Percentiles rank a stretch among this genome's conserved stretches.
phyloP scores from a whole-genome alignment of 1,139 yeast genomes.

The Oligophagozyma castellii region DNA sequence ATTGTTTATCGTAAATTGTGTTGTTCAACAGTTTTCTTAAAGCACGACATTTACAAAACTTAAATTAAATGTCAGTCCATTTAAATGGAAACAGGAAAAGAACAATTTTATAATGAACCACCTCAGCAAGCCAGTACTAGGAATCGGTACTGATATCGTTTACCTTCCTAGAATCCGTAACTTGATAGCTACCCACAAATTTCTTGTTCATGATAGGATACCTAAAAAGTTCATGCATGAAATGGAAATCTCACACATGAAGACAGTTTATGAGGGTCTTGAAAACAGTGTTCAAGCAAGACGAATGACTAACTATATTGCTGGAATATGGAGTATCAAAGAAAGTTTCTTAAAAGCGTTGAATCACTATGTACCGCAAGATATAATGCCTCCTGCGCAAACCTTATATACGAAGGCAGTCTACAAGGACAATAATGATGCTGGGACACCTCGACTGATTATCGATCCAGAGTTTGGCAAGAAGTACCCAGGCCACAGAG shows the following conservation, averaged over 20 bases:
- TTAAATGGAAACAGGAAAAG: too few relatives aligned
- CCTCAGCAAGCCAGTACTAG: too few relatives aligned
- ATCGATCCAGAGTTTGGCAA: slow-evolving; percentile 6
- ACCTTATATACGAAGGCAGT: slow-evolving; percentile 16
- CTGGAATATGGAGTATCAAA: slow-evolving; percentile 24
- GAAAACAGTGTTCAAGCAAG: neutral
- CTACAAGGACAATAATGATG: slow-evolving; percentile 9
- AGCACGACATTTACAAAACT: too few relatives aligned
- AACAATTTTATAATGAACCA: too few relatives aligned
- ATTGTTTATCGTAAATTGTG: too few relatives aligned
- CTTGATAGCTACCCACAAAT: slow-evolving; percentile 8
- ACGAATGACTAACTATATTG: slow-evolving; percentile 10
- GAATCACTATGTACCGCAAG: slow-evolving; percentile 6
- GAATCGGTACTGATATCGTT: slow-evolving; percentile 22
- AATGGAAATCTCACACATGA: neutral
- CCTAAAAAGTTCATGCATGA: slow-evolving; percentile 20
- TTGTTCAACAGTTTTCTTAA: too few relatives aligned
- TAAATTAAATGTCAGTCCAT: too few relatives aligned
- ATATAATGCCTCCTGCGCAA: slow-evolving; percentile 17
- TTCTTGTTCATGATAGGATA: slow-evolving; percentile 4
- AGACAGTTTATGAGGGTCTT: neutral
- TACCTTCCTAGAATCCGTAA: slow-evolving; percentile 16
- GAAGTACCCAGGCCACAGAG: slow-evolving; percentile 1
- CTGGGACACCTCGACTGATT: slow-evolving; percentile 12
- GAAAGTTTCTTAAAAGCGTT: slow-evolving; percentile 19